phyloP scores from a whole-genome alignment of 2,329 filamentous ascomycete genomes.

The Parastagonospora nodorum region DNA sequence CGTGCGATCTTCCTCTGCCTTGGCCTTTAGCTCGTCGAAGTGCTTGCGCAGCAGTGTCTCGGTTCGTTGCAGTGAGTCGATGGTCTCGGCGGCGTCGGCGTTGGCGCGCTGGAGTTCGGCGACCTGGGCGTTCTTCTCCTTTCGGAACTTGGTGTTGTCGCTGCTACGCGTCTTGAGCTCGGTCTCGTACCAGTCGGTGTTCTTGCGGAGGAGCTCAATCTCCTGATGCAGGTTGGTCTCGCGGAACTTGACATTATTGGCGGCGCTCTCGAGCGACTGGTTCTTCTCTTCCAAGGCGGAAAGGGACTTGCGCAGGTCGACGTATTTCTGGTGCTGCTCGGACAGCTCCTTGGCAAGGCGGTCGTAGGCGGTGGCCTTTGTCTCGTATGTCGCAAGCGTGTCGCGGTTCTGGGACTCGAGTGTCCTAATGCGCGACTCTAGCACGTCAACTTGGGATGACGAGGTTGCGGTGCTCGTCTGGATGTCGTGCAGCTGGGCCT shows the following conservation, averaged over 20 bases:
- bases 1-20: constrained; percentile 80
- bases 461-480: constrained; percentile 76
- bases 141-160: constrained; percentile 87
- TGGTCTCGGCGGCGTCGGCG: constrained; percentile 78
- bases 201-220: constrained; percentile 83
- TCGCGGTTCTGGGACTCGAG: constrained; percentile 93
- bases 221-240: constrained; percentile 91
- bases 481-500: constrained; percentile 79
- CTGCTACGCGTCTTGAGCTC: constrained; percentile 89
- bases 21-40: constrained; percentile 81
- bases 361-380: constrained; percentile 86
- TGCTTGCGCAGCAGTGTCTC: constrained; percentile 81
- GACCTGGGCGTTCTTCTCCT: constrained; percentile 90
- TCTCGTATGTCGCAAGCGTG: constrained; percentile 84
- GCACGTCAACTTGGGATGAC: constrained; percentile 73
- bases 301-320: constrained; percentile 82
- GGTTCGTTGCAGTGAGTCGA: constrained; percentile 77
- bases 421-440: constrained; percentile 81
- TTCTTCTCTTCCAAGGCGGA: constrained; percentile 80
- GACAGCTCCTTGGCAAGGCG: constrained; percentile 84
- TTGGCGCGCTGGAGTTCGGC: constrained; percentile 85
- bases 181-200: constrained; percentile 89
- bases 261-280: constrained; percentile 79
- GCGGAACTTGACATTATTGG: constrained; percentile 83
- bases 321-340: constrained; percentile 84